Evolutionary conservation across 176 grass and related monocot species (phyloP).

Genomic region (Thinopyrum elongatum): DNA sequence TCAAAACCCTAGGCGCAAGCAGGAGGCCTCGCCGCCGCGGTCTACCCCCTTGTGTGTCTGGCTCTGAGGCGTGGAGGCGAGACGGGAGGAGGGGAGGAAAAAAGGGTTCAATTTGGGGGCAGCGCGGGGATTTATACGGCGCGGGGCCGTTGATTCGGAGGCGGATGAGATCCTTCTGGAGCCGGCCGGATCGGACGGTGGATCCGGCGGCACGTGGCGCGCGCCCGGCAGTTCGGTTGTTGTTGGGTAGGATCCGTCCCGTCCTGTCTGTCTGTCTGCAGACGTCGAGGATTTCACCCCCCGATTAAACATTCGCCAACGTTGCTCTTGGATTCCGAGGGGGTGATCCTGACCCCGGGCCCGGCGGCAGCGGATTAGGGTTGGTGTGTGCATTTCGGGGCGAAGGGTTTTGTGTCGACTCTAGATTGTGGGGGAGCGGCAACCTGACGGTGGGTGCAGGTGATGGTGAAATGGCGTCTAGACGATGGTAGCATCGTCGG

Average conservation of each 20-base stretch:
- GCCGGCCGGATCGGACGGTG: constrained; percentile 23
- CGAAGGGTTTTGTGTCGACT: neutral
- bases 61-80: neutral
- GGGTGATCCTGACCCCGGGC: no score
- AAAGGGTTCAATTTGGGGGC: neutral
- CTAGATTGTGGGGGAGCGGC: neutral
- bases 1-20: constrained; percentile 58
- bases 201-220: neutral
- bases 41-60: neutral
- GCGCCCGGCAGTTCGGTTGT: neutral
- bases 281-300: no score
- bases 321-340: neutral
- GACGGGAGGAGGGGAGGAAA: neutral
- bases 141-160: constrained; percentile 39
- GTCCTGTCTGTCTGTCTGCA: neutral
- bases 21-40: constrained; percentile 19
- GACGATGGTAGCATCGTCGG: neutral
- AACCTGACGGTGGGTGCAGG: neutral
- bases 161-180: constrained; percentile 30
- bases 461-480: neutral
- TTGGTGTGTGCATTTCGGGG: neutral
- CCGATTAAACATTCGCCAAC: neutral
- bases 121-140: constrained; percentile 22
- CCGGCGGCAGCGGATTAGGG: neutral
- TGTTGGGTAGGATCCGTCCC: neutral